Percentiles rank a stretch among this genome's conserved stretches.
phyloP scores from a whole-genome alignment of 2,329 filamentous ascomycete species.

The Didymosphaeria variabile region DNA sequence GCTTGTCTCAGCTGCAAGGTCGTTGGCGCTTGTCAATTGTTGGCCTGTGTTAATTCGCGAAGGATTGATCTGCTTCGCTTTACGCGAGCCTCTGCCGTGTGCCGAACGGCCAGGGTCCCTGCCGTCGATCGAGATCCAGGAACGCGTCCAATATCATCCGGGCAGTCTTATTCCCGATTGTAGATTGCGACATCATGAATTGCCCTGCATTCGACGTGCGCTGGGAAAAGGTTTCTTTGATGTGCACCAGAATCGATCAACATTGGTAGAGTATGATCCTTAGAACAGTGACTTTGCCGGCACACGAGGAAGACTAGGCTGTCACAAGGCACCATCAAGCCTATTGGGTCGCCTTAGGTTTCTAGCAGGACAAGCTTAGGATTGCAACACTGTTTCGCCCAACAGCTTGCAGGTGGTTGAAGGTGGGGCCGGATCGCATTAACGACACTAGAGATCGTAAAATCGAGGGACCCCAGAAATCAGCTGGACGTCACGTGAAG shows the following conservation, averaged over 20 bases:
- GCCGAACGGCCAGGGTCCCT: not conserved
- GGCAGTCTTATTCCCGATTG: not conserved
- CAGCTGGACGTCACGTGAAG: not conserved
- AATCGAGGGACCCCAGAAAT: not conserved
- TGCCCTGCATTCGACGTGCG: not conserved
- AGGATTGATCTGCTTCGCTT: conserved; percentile 13
- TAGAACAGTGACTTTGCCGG: not conserved
- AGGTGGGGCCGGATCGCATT: not conserved
- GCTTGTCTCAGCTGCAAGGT: not conserved
- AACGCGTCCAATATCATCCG: not conserved
- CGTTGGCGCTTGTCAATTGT: not conserved
- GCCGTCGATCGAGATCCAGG: not conserved
- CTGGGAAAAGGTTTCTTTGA: not conserved
- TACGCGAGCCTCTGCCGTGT: not conserved
- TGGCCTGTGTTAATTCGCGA: conserved; percentile 9
- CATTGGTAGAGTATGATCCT: not conserved
- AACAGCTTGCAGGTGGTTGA: not conserved
- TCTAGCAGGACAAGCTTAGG: not conserved
- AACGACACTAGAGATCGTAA: not conserved
- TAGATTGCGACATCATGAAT: not conserved
- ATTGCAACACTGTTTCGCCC: not conserved
- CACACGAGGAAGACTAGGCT: not conserved
- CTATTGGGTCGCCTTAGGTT: not conserved
- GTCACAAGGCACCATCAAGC: not conserved
- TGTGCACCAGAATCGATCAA: not conserved